Base-by-base conservation (phyloP, 495 filamentous ascomycete species). In the Penicillium coprophilum region DNA sequence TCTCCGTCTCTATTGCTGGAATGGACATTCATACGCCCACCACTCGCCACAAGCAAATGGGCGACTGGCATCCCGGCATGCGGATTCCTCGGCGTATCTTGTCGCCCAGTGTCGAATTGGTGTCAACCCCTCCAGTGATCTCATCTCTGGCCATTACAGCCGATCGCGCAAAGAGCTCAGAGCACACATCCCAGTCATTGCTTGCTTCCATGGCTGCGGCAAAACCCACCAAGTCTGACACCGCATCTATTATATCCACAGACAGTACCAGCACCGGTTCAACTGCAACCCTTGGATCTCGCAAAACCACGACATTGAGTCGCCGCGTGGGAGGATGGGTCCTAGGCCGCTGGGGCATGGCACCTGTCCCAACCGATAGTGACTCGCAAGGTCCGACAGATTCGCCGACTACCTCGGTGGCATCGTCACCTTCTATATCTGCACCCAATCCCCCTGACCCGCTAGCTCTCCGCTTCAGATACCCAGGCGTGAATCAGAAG, bases 291-390 rank as follows among this genome's bases (percentile, higher is more conserved):
- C 58, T 61, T 6, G 57, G 39, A 1, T 63, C 56, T 11, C 53
- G 60, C 39, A 68, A 74, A 46, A 47, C 71, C 6, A 74, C 72
- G 4, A 75, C 71, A 4, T 56, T 82, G 3, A 63, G 72, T 21
- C 76, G 74, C 34, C 77, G 77, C 19, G 59, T 82, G 36, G 81
- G 81, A 8, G 80, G 81, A 21, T 85, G 82, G 82, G 75, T 84
- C 3, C 71, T 78, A 9, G 79, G 82, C 9, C 71, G 75, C 31
- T 85, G 81, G 82, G 81, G 80, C 19, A 67, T 75, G 15, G 71
- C 74, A 6, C 74, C 79, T 1, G 60, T 64, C 6, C 40, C 71
- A 41, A 61, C 66, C 4, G 46, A 62, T 15, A 43, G 56, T 27
- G 60, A 65, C 28, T 53, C 66, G 3, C 46, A 61, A 12, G 52